Evolutionary conservation across 768 basidiomycete genomes (phyloP), one percentile per base, ranked within the genome.

Genomic region (Calocera cornea): DNA sequence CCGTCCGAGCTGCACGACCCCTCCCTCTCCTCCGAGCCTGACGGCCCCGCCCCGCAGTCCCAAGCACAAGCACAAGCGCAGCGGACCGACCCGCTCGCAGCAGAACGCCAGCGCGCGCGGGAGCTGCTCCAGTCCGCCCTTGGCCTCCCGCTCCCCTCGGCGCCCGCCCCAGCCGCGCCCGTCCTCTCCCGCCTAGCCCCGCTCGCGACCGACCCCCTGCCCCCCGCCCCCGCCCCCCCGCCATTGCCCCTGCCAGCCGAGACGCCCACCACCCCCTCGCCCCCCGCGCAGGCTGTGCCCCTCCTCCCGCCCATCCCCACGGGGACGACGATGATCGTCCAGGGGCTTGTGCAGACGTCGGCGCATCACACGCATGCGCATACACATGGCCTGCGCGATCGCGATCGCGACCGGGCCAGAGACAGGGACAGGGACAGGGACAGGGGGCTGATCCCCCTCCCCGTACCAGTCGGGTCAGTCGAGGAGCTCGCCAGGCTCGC

Each of bases 281-380:
- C 44, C 3, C 19, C 44, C 19, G 16, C 44, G 19, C 54, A 8
- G 24, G 14, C 27, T 5, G 14, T 33, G 27, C 54, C 31, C 5
- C 11, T 60, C 54, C 54, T 60, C 31, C 54, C 54, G 24, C 54
- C 54, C 14, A 60, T 60, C 31, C 54, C 54, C 8, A 60, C 54
- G 31, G 54, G 54, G 8, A 60, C 54, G 31, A 60, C 54, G 54
- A 60, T 60, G 54, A 60, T 60, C 54, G 54, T 60, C 7, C 54
- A 60, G 19, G 54, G 54, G 24, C 27, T 60, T 2, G 54, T 60
- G 10, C 54, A 60, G 31, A 60, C 54, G 27, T 29, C 27, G 24
- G 54, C 54, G 14, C 54, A 60, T 16, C 11, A 33, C 5, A 27
- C 27, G 54, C 27, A 60, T 27, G 54, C 10, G 54, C 54, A 7